phyloP scores from a whole-genome alignment of 257 asterid genomes.

The Eustoma russellianum region DNA sequence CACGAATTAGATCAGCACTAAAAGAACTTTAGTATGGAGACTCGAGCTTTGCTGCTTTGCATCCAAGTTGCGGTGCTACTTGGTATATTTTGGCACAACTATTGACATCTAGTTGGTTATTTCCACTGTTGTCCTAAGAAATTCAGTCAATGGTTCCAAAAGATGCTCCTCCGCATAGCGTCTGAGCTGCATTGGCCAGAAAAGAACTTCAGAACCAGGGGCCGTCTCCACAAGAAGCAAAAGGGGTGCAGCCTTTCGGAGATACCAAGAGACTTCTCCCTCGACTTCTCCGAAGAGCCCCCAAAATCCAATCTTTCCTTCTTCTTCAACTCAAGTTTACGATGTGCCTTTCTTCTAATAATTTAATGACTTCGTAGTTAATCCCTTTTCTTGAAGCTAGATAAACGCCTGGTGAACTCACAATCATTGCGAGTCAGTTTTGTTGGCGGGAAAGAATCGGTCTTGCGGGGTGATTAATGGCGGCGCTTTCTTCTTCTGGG shows the following conservation, averaged over 20 bases:
- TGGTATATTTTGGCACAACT: too few species aligned
- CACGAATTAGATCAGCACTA: too few species aligned
- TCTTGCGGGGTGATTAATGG: conserved; percentile 27
- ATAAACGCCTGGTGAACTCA: neutral
- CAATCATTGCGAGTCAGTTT: too few species aligned
- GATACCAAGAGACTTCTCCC: conserved; percentile 63
- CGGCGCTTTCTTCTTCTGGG: conserved; percentile 41
- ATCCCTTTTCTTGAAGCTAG: conserved; percentile 7
- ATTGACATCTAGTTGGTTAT: too few species aligned
- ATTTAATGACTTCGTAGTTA: neutral
- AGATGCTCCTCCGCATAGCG: too few species aligned
- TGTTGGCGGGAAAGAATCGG: too few species aligned
- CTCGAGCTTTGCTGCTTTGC: too few species aligned
- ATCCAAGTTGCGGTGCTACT: too few species aligned
- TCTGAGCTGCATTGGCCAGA: too few species aligned
- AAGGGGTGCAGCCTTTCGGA: conserved; percentile 59
- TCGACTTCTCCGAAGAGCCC: conserved; percentile 47
- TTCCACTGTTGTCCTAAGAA: too few species aligned
- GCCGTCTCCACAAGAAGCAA: conserved; percentile 1
- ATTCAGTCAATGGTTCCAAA: too few species aligned
- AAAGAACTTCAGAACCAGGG: neutral
- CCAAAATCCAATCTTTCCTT: neutral
- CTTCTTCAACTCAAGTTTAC: neutral
- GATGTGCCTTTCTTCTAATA: neutral
- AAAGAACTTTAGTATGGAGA: too few species aligned